Percentiles rank a stretch among this genome's conserved stretches.
These are phyloP conservation scores for Daldinia sp. DNA, from an alignment of 2,329 filamentous ascomycete genomes.

Conservation along the genomic window DNA sequence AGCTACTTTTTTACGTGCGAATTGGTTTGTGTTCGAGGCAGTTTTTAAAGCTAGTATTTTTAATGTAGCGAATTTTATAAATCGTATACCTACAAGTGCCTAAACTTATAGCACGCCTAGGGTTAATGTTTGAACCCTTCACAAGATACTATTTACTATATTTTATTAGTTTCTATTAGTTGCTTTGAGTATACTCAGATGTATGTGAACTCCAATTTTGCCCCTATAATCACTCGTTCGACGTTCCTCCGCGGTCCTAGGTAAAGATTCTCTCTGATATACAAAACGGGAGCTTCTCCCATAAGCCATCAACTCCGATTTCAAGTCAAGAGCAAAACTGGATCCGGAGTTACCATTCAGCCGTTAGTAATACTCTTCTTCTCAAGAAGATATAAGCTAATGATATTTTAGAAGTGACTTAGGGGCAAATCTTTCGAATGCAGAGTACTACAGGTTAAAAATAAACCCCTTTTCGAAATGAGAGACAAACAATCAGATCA, in stretches of 20 bases:
- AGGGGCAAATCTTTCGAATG: neutral
- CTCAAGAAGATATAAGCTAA: neutral
- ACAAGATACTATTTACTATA: neutral
- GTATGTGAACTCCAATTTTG: neutral
- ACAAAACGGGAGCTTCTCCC: neutral
- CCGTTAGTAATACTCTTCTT: neutral
- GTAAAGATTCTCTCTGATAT: neutral
- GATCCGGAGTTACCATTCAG: conserved; percentile 2
- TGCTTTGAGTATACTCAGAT: neutral
- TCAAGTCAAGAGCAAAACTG: neutral
- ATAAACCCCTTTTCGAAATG: conserved; percentile 1
- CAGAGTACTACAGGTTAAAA: conserved; percentile 5
- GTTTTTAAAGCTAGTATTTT: too few relatives aligned
- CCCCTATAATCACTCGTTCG: neutral
- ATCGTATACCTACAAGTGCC: neutral
- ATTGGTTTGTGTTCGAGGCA: neutral
- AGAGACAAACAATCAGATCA: neutral
- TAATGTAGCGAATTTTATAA: neutral
- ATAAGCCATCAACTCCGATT: conserved; percentile 2
- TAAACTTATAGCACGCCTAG: neutral
- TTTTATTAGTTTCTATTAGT: neutral
- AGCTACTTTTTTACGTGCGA: neutral
- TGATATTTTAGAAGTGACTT: neutral
- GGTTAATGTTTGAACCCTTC: neutral
- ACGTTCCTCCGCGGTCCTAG: neutral